Percentiles rank a stretch among this genome's conserved stretches.
These are phyloP conservation scores for Ajuga reptans DNA, from an alignment of 305 asterid genomes.

Conservation along the genomic window DNA sequence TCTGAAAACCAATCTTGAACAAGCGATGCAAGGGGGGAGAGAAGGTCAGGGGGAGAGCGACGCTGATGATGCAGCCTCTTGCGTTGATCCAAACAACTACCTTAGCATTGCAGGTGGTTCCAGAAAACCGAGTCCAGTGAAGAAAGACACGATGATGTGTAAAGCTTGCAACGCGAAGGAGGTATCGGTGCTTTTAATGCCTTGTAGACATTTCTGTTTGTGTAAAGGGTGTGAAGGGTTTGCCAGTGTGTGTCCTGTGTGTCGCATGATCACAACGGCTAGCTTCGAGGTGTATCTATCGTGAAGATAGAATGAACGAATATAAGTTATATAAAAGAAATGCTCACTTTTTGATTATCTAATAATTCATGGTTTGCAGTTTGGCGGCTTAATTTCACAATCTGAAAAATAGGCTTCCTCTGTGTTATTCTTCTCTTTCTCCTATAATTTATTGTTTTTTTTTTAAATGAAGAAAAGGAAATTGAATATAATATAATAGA, in stretches of 20 bases:
- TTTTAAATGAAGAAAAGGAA: too few relatives aligned
- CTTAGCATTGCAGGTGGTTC: slow-evolving; percentile 31
- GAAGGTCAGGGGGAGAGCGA: slow-evolving; percentile 74
- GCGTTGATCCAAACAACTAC: slow-evolving; percentile 49
- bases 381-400: not conserved
- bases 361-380: not conserved
- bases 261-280: slow-evolving; percentile 47
- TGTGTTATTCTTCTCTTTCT: not conserved
- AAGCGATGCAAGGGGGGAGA: slow-evolving; percentile 49
- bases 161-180: slow-evolving; percentile 54
- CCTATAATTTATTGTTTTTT: not conserved
- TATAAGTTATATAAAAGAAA: slow-evolving; percentile 16
- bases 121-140: slow-evolving; percentile 17
- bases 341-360: not conserved
- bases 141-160: slow-evolving; percentile 36
- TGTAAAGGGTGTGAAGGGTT: slow-evolving; percentile 71
- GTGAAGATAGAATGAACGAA: slow-evolving; percentile 28
- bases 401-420: not conserved
- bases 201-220: slow-evolving; percentile 82
- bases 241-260: slow-evolving; percentile 62
- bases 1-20: slow-evolving; percentile 55
- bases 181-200: slow-evolving; percentile 66
- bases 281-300: slow-evolving; percentile 63
- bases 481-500: too few relatives aligned
- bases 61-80: slow-evolving; percentile 56